These are phyloP conservation scores for Phaeosphaeriaceae sp. DNA, from an alignment of 2,329 filamentous ascomycete genomes.

Conservation along the genomic window DNA sequence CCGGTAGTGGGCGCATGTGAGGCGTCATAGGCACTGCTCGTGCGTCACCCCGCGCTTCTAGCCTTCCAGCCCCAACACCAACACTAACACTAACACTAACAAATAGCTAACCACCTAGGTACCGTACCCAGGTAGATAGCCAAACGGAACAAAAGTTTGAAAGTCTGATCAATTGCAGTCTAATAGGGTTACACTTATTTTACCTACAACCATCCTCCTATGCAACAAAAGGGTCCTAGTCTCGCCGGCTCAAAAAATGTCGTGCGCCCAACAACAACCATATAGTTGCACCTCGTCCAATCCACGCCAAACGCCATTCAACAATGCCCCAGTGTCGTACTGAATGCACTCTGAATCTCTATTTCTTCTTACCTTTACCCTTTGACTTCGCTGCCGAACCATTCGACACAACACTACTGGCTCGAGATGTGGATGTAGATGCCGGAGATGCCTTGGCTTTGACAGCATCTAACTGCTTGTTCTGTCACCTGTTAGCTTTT, in stretches of 20 bases:
- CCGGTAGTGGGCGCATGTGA: neutral
- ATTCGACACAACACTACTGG: slow-evolving; percentile 84
- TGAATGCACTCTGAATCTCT: slow-evolving; percentile 1
- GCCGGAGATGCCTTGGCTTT: slow-evolving; percentile 77
- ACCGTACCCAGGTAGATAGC: no score
- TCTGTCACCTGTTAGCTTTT: slow-evolving; percentile 61
- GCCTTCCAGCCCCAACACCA: neutral
- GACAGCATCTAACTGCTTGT: slow-evolving; percentile 89
- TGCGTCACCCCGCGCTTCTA: slow-evolving; percentile 17
- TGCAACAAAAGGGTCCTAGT: no score
- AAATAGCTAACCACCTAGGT: no score
- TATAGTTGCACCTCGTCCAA: no score
- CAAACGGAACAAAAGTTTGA: neutral
- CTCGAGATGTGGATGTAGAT: slow-evolving; percentile 79
- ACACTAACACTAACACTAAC: no score
- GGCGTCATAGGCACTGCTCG: slow-evolving; percentile 13
- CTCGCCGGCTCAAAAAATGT: no score
- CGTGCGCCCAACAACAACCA: no score
- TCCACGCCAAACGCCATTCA: slow-evolving; percentile 18
- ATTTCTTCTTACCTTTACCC: slow-evolving; percentile 59
- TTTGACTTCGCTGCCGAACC: slow-evolving; percentile 61
- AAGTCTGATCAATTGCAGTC: neutral
- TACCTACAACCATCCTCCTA: no score
- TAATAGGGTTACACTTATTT: no score
- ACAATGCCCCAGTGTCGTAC: neutral